Conservation (phyloP, 2,329 filamentous ascomycete genomes). For the Emericellopsis cladophorae region DNA sequence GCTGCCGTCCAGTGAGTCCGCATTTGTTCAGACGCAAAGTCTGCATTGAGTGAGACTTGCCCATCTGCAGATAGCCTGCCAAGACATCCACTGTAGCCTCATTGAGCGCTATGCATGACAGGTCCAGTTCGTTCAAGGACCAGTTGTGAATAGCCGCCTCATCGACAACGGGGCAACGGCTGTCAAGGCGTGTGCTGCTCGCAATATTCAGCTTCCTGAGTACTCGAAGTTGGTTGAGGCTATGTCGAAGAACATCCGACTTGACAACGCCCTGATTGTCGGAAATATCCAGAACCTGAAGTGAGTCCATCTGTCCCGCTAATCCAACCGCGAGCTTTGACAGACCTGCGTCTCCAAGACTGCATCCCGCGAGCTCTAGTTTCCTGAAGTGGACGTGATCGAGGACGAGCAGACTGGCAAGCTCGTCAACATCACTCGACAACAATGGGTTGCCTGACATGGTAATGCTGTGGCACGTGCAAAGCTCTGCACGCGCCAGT, state of each 20-base stretch:
- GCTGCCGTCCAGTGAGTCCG: slow-evolving; percentile 34
- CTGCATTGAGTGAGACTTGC: slow-evolving; percentile 25
- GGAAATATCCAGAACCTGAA: slow-evolving; percentile 38
- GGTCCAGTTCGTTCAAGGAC: slow-evolving; percentile 38
- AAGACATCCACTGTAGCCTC: slow-evolving; percentile 33
- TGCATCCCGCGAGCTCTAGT: slow-evolving; percentile 37
- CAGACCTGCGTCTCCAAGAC: slow-evolving; percentile 34
- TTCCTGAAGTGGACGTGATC: slow-evolving; percentile 27
- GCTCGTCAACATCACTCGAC: slow-evolving; percentile 31
- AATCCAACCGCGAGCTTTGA: slow-evolving; percentile 34
- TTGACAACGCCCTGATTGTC: slow-evolving; percentile 38
- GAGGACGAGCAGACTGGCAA: slow-evolving; percentile 22
- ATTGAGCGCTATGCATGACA: slow-evolving; percentile 42
- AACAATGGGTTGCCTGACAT: slow-evolving; percentile 37
- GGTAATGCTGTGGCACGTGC: slow-evolving; percentile 35
- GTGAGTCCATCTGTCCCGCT: slow-evolving; percentile 26
- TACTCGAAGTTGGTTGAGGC: slow-evolving; percentile 28
- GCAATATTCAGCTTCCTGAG: slow-evolving; percentile 36
- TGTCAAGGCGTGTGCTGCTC: slow-evolving; percentile 33
- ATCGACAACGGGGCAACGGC: slow-evolving; percentile 32
- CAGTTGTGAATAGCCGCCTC: slow-evolving; percentile 27
- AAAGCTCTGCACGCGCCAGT: slow-evolving; percentile 31
- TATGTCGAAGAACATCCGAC: slow-evolving; percentile 29
- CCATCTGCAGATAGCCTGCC: slow-evolving; percentile 28
- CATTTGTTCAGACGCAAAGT: slow-evolving; percentile 37